Evolutionary conservation across 140 eudicot genomes (phyloP).

Genomic region (Senecio squalidus): DNA sequence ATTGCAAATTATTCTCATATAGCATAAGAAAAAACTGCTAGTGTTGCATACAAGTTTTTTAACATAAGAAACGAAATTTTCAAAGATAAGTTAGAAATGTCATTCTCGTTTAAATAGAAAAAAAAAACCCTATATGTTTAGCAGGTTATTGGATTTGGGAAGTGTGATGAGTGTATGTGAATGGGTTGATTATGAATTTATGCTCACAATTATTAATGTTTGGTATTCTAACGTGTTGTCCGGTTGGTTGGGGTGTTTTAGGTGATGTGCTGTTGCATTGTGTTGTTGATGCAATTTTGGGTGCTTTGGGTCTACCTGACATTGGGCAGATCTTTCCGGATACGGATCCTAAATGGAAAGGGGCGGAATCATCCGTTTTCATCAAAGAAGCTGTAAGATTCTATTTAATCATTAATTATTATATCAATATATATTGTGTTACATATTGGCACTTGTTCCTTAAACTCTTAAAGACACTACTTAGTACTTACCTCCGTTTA

Average conservation of each 20-base stretch:
- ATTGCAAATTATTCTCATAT: not conserved
- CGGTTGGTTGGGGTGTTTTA: constrained; percentile 23
- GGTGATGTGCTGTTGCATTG: constrained; percentile 98
- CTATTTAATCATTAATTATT: not conserved
- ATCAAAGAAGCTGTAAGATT: constrained; percentile 91
- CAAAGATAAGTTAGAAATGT: constrained; percentile 5
- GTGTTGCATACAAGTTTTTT: too few relatives aligned
- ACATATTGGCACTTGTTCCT: constrained; percentile 7
- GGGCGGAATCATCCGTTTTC: constrained; percentile 91
- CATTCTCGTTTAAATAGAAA: not conserved
- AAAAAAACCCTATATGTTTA: not conserved
- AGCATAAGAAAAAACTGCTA: constrained; percentile 14
- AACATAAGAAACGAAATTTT: not conserved
- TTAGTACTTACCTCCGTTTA: not conserved
- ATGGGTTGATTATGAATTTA: not conserved
- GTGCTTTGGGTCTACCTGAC: constrained; percentile 98
- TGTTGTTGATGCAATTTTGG: constrained; percentile 99
- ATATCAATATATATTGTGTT: not conserved
- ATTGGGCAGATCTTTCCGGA: constrained; percentile 96
- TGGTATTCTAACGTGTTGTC: not conserved
- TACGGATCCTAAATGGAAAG: constrained; percentile 97
- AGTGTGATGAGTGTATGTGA: not conserved
- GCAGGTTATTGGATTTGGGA: constrained; percentile 1
- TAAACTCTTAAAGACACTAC: too few relatives aligned
- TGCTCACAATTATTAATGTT: not conserved